Evolutionary conservation across 2,329 filamentous ascomycete genomes (phyloP), one percentile per base, ranked within the genome.

Genomic region (Ceratocystiopsis minuta): DNA sequence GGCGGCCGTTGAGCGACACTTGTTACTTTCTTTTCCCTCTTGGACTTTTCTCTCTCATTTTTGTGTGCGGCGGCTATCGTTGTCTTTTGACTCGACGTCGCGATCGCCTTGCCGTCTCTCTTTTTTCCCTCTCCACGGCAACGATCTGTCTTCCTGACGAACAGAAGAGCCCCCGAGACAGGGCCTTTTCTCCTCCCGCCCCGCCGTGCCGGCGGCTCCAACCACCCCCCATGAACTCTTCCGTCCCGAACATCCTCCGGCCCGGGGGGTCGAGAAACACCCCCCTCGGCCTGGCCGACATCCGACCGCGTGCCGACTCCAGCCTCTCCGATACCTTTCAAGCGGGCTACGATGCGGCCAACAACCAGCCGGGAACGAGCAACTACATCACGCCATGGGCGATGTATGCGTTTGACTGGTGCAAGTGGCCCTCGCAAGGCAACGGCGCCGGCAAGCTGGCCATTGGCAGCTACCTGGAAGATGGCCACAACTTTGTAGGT

Each of bases 341-440:
- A 36, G 78, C 77, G 60, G 59, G 67, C 59, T 80, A 80, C 55
- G 81, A 86, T 53, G 66, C 75, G 40, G 72, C 75, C 48, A 72
- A 74, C 55, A 57, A 74, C 47, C 65, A 74, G 60, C 58, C 79
- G 56, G 60, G 82, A 56, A 92, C 88, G 48, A 93, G 85, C 66
- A 95, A 88, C 57, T 94, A 95, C 56, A 64, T 93, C 48, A 86
- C 88, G 5, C 87, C 88, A 0, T 98, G 90, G 85, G 80, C 86
- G 14, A 78, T 93, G 43, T 98, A 96, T 58, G 88, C 90, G 13
- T 88, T 93, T 53, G 90, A 98, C 63, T 98, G 90, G 90, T 98
- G 90, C 66, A 98, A 98, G 61, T 98, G 90, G 88, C 76, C 82
- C 15, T 78, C 88, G 3, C 75, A 85, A 53, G 77, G 62, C 53